Conservation (phyloP, 352 stramenopile species). For the Phytophthora cryptogea region DNA sequence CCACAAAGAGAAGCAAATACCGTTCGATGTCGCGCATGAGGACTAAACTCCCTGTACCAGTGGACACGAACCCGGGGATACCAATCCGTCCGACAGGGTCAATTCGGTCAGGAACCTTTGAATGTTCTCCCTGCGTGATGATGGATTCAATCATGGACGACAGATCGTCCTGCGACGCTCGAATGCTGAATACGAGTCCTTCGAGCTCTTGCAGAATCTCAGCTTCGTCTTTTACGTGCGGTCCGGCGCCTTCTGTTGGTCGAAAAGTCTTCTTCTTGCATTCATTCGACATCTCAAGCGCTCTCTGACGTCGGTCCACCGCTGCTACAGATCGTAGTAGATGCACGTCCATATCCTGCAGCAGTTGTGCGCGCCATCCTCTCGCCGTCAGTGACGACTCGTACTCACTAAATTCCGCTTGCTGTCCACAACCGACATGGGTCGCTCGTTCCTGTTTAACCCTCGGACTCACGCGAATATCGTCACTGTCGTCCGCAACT, state of each 20-base stretch:
- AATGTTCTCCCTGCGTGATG: conserved; percentile 26
- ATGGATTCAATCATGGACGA: conserved; percentile 32
- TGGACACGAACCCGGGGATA: conserved; percentile 37
- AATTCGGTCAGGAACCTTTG: conserved; percentile 28
- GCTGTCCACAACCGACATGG: conserved; percentile 13
- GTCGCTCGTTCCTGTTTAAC: conserved; percentile 21
- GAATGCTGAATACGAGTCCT: conserved; percentile 25
- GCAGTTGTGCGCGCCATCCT: conserved; percentile 36
- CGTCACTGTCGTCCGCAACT: conserved; percentile 6
- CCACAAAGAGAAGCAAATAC: conserved; percentile 34
- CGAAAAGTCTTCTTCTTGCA: conserved; percentile 12
- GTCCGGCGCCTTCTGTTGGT: conserved; percentile 21
- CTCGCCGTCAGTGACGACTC: conserved; percentile 24
- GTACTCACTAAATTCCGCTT: conserved; percentile 34
- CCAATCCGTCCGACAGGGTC: conserved; percentile 27
- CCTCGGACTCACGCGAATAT: conserved; percentile 16
- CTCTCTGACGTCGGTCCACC: conserved; percentile 25
- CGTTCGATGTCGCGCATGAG: conserved; percentile 38
- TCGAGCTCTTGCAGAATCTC: conserved; percentile 37
- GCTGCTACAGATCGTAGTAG: conserved; percentile 28
- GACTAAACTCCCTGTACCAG: conserved; percentile 18
- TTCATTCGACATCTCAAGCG: conserved; percentile 4
- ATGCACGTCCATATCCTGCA: conserved; percentile 39
- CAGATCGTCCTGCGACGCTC: conserved; percentile 31
- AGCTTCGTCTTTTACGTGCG: conserved; percentile 24